phyloP scores from a whole-genome alignment of 768 basidiomycete species.

The Tulasnella calospora region DNA sequence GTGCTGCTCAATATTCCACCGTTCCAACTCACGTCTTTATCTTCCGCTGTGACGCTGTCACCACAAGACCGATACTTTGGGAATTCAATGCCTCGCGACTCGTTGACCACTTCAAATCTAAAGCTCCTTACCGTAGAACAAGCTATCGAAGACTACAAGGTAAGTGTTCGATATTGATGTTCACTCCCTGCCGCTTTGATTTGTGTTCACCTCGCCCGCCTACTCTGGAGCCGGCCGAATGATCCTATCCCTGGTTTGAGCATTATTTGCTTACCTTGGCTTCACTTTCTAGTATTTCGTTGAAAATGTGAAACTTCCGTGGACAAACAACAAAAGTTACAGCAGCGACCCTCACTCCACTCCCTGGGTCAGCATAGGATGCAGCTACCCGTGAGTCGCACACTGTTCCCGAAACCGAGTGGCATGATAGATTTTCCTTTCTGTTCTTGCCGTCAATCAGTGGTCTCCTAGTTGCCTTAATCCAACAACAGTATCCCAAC shows the following conservation, averaged over 20 bases:
- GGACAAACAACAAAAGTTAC: background rate
- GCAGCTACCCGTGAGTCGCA: constrained; percentile 6
- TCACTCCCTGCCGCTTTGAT: too few species aligned
- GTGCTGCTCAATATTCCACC: background rate
- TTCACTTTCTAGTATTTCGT: constrained; percentile 19
- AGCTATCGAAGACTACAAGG: constrained; percentile 15
- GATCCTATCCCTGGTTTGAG: too few species aligned
- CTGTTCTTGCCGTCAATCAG: background rate
- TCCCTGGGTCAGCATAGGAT: constrained; percentile 17
- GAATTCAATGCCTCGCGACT: background rate
- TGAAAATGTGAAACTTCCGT: constrained; percentile 25
- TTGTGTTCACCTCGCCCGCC: too few species aligned
- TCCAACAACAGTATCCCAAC: constrained; percentile 12
- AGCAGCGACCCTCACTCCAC: background rate
- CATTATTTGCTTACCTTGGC: background rate
- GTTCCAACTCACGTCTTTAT: background rate
- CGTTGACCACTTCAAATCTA: constrained; percentile 6
- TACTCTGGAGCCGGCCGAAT: too few species aligned
- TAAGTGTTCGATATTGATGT: background rate
- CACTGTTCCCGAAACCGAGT: background rate
- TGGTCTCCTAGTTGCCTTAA: constrained; percentile 20
- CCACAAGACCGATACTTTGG: constrained; percentile 22
- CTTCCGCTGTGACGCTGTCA: background rate
- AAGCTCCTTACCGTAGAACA: background rate
- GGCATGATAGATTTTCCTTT: background rate